Evolutionary conservation across 164 flowering plant genomes (phyloP).

Genomic region (Piper betle): DNA sequence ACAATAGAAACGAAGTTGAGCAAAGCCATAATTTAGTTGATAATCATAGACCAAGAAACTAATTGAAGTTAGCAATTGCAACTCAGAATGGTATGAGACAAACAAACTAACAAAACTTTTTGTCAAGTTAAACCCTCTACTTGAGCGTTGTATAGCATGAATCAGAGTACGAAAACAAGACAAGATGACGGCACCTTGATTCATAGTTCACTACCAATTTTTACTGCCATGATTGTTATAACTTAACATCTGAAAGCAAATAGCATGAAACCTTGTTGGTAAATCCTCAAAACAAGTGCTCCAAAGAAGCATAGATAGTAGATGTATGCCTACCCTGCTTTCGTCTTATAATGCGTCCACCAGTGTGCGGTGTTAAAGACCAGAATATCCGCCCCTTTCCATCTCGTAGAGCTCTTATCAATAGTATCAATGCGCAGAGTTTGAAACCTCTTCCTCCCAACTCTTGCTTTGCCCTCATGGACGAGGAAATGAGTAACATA

Average conservation of each 20-base stretch:
- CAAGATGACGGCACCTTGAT: no score
- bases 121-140: not conserved
- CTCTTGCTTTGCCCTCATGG: constrained; percentile 75
- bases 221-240: no score
- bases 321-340: constrained; percentile 62
- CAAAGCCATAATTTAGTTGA: no score
- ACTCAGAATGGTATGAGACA: no score
- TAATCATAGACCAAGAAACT: no score
- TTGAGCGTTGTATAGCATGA: no score
- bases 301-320: not conserved
- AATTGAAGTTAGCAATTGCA: no score
- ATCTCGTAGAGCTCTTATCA: constrained; percentile 69
- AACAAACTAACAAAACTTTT: not conserved
- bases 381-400: constrained; percentile 92
- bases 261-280: no score
- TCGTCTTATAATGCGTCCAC: constrained; percentile 96
- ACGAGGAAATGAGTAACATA: constrained; percentile 82
- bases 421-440: constrained; percentile 71
- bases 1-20: not conserved
- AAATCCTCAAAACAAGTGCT: not conserved
- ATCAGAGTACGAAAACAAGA: not conserved
- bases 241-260: no score
- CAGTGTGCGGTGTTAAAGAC: constrained; percentile 96
- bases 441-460: constrained; percentile 51
- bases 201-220: no score